These are phyloP conservation scores for Cymbopogon flexuosus DNA, from an alignment of 202 grass and related monocot genomes.

Conservation along the genomic window DNA sequence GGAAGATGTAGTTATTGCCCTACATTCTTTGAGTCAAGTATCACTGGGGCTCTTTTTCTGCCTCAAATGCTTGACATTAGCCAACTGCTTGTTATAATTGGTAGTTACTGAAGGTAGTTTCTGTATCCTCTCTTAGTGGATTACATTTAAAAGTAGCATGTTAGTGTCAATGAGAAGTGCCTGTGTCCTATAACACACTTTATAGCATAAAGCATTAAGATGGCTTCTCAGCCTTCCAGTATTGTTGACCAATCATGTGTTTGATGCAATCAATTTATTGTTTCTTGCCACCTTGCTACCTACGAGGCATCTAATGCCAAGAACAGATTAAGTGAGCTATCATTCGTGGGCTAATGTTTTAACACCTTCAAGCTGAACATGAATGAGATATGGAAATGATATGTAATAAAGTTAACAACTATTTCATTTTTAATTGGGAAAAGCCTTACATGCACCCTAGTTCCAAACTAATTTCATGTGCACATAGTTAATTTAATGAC, in stretches of 20 bases:
- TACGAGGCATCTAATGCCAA: neutral
- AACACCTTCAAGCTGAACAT: constrained; percentile 24
- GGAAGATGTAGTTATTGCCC: constrained; percentile 37
- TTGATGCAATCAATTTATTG: constrained; percentile 18
- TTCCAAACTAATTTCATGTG: constrained; percentile 1
- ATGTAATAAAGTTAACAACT: neutral
- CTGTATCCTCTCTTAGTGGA: constrained; percentile 37
- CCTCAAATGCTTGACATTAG: constrained; percentile 40
- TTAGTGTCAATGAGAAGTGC: constrained; percentile 28
- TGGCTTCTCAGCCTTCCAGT: constrained; percentile 6
- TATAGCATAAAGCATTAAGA: neutral
- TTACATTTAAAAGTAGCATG: constrained; percentile 33
- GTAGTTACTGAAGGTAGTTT: constrained; percentile 50
- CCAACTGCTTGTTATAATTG: constrained; percentile 41
- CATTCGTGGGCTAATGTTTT: neutral
- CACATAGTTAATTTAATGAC: neutral
- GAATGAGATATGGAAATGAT: neutral
- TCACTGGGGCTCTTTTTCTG: constrained; percentile 33
- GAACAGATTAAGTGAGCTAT: neutral
- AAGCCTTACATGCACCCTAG: neutral
- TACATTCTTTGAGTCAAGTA: constrained; percentile 49
- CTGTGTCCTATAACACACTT: constrained; percentile 22
- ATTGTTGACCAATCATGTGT: constrained; percentile 21
- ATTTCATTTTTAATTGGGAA: constrained; percentile 6
- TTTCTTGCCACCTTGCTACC: constrained; percentile 15